Percentiles rank a stretch among this genome's conserved stretches.
These are phyloP conservation scores for Globisporangium ultimum DNA, from an alignment of 352 stramenopile species.

Conservation along the genomic window DNA sequence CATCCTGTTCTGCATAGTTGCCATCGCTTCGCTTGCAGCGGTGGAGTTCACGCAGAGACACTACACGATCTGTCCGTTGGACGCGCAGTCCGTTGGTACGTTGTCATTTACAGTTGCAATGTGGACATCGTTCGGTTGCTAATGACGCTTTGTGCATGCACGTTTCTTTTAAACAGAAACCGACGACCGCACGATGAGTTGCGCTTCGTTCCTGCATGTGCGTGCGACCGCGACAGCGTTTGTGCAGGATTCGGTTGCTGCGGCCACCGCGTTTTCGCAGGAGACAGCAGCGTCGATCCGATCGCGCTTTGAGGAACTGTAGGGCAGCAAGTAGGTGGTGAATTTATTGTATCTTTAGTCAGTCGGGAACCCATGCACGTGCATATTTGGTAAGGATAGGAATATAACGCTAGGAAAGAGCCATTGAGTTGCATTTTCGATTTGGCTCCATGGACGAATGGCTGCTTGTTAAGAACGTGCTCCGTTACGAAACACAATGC, in stretches of 20 bases:
- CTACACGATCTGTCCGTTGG: slow-evolving; percentile 42
- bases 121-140: background rate
- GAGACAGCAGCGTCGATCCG: slow-evolving; percentile 11
- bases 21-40: slow-evolving; percentile 43
- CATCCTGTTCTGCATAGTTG: slow-evolving; percentile 33
- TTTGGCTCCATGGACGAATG: too few species aligned
- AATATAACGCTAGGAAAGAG: too few species aligned
- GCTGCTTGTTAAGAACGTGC: too few species aligned
- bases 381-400: background rate
- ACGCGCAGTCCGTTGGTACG: slow-evolving; percentile 32
- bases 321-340: slow-evolving; percentile 4
- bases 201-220: slow-evolving; percentile 35
- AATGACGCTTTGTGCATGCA: background rate
- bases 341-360: slow-evolving; percentile 19
- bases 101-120: slow-evolving; percentile 4
- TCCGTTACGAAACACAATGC: too few species aligned
- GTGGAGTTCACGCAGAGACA: slow-evolving; percentile 47
- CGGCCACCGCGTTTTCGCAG: slow-evolving; percentile 15
- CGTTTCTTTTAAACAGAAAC: slow-evolving; percentile 6
- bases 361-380: background rate
- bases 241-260: slow-evolving; percentile 20
- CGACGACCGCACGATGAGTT: slow-evolving; percentile 23
- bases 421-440: too few species aligned
- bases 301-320: slow-evolving; percentile 15
- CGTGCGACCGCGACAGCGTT: slow-evolving; percentile 32